Conservation (phyloP, 2,329 filamentous ascomycete species). For the Cordyceps militaris region DNA sequence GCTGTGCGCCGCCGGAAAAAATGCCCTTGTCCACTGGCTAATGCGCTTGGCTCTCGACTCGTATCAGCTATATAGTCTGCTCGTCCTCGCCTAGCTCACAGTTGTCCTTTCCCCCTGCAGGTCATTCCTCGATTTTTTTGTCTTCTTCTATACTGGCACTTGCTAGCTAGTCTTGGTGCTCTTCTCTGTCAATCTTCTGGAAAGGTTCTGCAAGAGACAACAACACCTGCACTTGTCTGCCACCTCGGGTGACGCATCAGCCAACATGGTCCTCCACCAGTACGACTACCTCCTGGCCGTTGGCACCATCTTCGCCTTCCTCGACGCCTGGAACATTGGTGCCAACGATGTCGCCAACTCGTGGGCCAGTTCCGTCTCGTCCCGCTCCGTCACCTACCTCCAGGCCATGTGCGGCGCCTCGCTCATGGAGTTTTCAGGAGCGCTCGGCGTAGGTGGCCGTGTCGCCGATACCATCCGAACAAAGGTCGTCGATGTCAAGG, state of each 20-base stretch:
- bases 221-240: background rate
- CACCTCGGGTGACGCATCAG: background rate
- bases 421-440: slow-evolving; percentile 56
- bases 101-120: background rate
- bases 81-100: background rate
- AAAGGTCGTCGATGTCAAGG: slow-evolving; percentile 44
- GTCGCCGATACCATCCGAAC: slow-evolving; percentile 56
- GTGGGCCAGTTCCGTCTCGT: slow-evolving; percentile 68
- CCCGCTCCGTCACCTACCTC: slow-evolving; percentile 54
- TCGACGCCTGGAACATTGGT: slow-evolving; percentile 58
- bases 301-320: slow-evolving; percentile 57
- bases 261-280: slow-evolving; percentile 33
- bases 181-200: background rate
- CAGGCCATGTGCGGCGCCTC: slow-evolving; percentile 53
- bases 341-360: slow-evolving; percentile 67
- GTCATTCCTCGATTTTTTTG: background rate
- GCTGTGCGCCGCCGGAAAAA: background rate
- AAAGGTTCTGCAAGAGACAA: background rate
- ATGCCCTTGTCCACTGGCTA: background rate
- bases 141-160: background rate
- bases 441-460: slow-evolving; percentile 52
- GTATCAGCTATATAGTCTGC: slow-evolving; percentile 9
- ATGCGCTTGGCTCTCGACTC: background rate
- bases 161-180: background rate
- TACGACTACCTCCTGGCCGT: slow-evolving; percentile 59